Evolutionary conservation across 768 basidiomycete species (phyloP), one percentile per base, ranked within the genome.

Genomic region (Myochromella boudieri): DNA sequence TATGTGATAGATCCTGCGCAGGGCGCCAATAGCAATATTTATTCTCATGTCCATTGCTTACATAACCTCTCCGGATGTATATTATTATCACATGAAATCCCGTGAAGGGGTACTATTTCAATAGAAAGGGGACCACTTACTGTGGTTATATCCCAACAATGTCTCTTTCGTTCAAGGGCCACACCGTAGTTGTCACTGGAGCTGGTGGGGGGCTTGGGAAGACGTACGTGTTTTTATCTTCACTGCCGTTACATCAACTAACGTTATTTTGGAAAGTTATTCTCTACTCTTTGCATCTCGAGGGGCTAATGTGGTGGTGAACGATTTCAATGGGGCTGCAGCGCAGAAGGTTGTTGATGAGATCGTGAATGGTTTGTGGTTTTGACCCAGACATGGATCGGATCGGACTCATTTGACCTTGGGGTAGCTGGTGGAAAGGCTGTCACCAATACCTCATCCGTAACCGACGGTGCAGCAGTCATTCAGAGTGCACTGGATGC

Each of bases 171-270:
- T 95, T 92, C 76, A 83, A 87, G 67, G 84, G 84, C 46, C 89
- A 95, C 44, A 92, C 89, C n/a, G 90, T 94, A 47, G 80, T 99
- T 53, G 72, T 98, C 53, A 99, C 97, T 33, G 97, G 97, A 37
- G 95, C 94, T 33, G 97, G 97, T 11, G 92, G 93, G 50, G 97
- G 97, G 12, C 76, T 99, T 11, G 97, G 97, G 34, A 87, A 82
- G 71, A 80, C 89, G 90, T 98, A 61, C 58, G 89, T 41, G 27
- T 26, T 14, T 10, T 17, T 7, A 18, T n/a, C n/a, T 20, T 25
- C 18, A 24, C 22, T 12, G 12, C 22, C 27, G 20, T 24, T 40
- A 38, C 37, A 52, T 54, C 42, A 21, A 15, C 44, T 29, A 48
- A 40, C 32, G 34, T 1, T 61, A 93, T n/a, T n/a, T n/a, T n/a